Evolutionary conservation across 441 rosid genomes (phyloP).

Genomic region (Pelargonium cotyledonis): DNA sequence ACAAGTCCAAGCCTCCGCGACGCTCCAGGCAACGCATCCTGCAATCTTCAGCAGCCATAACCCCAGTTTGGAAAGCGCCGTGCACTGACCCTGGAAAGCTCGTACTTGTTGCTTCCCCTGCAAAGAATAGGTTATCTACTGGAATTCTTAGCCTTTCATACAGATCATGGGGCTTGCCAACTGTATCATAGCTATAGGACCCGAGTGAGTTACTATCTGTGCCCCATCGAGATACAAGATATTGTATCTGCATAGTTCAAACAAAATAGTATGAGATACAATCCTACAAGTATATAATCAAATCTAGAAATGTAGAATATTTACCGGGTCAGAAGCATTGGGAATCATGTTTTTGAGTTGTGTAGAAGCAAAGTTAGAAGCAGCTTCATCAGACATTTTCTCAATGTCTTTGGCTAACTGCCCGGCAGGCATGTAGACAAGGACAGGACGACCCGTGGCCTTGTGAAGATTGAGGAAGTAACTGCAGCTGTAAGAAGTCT

Average conservation of each 20-base stretch:
- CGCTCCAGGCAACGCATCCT: constrained; percentile 1
- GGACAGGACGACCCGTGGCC: constrained; percentile 79
- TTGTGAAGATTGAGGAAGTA: constrained; percentile 92
- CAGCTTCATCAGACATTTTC: constrained; percentile 87
- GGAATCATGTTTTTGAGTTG: constrained; percentile 91
- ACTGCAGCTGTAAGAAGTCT: constrained; percentile 81
- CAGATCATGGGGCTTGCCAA: constrained; percentile 2
- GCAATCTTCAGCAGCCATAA: constrained; percentile 4
- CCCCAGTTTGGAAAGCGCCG: background rate
- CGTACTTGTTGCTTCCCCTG: background rate
- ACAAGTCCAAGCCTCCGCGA: background rate
- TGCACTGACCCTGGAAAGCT: constrained; percentile 1
- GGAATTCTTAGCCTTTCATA: background rate
- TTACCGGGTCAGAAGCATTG: constrained; percentile 71
- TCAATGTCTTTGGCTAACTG: constrained; percentile 92
- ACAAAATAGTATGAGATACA: background rate
- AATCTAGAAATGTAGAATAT: background rate
- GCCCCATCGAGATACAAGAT: constrained; percentile 90
- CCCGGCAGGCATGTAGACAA: constrained; percentile 96
- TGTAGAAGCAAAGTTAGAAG: constrained; percentile 70
- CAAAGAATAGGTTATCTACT: background rate
- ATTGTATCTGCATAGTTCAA: constrained; percentile 48
- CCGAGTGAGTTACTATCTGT: constrained; percentile 32
- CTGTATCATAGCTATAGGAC: constrained; percentile 1
- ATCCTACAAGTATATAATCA: background rate